Evolutionary conservation across 2,329 filamentous ascomycete genomes (phyloP).

Genomic region (Berkeleyomyces rouxiae): DNA sequence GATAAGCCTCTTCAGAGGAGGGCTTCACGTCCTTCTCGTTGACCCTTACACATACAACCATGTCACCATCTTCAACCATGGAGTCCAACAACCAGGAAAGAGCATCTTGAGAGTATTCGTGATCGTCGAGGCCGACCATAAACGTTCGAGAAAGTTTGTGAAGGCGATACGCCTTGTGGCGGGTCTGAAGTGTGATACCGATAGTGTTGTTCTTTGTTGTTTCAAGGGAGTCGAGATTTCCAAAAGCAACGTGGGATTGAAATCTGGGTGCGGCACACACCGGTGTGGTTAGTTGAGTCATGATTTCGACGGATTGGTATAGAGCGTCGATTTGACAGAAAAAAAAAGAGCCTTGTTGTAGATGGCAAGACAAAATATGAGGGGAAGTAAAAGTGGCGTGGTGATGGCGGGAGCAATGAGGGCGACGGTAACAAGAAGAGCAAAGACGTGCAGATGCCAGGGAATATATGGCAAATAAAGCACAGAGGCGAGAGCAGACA

Average conservation of each 20-base stretch:
- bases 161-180: slow-evolving; percentile 72
- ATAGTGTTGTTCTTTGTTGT: slow-evolving; percentile 41
- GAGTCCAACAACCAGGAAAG: slow-evolving; percentile 86
- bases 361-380: background rate
- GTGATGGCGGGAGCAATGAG: background rate
- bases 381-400: background rate
- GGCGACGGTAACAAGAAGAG: background rate
- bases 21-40: slow-evolving; percentile 65
- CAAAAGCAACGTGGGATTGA: slow-evolving; percentile 42
- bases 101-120: slow-evolving; percentile 82
- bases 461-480: too few species aligned
- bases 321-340: background rate
- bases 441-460: background rate
- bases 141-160: slow-evolving; percentile 72
- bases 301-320: background rate
- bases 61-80: slow-evolving; percentile 82
- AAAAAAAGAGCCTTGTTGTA: background rate
- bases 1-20: slow-evolving; percentile 53
- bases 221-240: slow-evolving; percentile 41
- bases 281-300: slow-evolving; percentile 10
- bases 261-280: slow-evolving; percentile 27
- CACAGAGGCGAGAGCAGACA: background rate
- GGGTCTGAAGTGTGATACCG: slow-evolving; percentile 68
- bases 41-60: slow-evolving; percentile 78
- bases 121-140: slow-evolving; percentile 78